Evolutionary conservation across 108 stramenopile species (phyloP).

Genomic region (Mediolabrus comicus): DNA sequence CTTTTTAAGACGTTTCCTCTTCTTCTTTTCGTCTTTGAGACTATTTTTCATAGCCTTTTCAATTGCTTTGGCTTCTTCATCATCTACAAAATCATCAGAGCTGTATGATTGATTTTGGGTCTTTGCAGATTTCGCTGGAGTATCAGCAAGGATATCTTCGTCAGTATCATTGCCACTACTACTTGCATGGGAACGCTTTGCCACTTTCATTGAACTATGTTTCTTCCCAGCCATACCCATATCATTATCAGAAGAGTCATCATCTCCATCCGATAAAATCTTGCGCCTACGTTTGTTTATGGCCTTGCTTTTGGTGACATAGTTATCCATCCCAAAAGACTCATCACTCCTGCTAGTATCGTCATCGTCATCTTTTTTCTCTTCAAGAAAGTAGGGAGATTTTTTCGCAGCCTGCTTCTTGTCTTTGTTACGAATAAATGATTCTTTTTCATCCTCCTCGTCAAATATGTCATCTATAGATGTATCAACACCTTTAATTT

Average conservation of each 20-base stretch:
- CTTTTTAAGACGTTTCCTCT: slow-evolving; percentile 29
- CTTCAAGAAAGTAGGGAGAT: slow-evolving; percentile 3
- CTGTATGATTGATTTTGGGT: background rate
- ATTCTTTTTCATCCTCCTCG: slow-evolving; percentile 9
- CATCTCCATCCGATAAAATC: slow-evolving; percentile 13
- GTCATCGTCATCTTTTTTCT: background rate
- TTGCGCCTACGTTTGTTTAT: background rate
- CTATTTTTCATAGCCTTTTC: slow-evolving; percentile 39
- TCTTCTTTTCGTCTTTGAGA: slow-evolving; percentile 20
- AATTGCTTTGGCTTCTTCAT: slow-evolving; percentile 45
- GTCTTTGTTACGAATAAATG: background rate
- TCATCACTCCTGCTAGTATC: slow-evolving; percentile 1
- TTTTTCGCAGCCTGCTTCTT: slow-evolving; percentile 4
- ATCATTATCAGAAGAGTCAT: background rate
- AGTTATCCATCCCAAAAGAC: slow-evolving; percentile 1
- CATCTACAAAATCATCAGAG: slow-evolving; percentile 25
- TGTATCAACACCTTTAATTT: background rate
- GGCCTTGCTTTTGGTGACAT: slow-evolving; percentile 7
- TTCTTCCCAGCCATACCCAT: background rate
- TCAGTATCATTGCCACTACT: slow-evolving; percentile 13
- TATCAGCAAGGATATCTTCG: slow-evolving; percentile 22
- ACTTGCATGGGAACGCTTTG: background rate
- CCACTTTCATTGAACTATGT: background rate
- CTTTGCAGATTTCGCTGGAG: slow-evolving; percentile 5
- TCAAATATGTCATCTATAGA: slow-evolving; percentile 22